phyloP scores from a whole-genome alignment of 2,329 filamentous ascomycete species.

The Thelonectria discophora region DNA sequence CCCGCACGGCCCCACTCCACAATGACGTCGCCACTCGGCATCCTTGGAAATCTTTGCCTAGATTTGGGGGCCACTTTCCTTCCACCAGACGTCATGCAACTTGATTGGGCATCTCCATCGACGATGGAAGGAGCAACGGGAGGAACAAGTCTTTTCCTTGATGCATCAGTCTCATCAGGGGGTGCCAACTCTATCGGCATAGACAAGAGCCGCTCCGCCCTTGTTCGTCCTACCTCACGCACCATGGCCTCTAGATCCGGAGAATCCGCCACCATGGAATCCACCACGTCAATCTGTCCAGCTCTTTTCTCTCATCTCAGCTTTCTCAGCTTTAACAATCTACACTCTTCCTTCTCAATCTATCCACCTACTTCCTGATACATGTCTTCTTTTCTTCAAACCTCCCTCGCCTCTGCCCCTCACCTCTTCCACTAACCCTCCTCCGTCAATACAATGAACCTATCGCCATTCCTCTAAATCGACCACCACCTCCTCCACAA shows the following conservation, averaged over 20 bases:
- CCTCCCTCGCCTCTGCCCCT: neutral
- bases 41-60: constrained; percentile 10
- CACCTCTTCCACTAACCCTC: neutral
- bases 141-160: neutral
- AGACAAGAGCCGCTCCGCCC: neutral
- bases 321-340: neutral
- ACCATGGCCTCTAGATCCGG: constrained; percentile 12
- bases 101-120: neutral
- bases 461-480: neutral
- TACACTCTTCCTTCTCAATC: neutral
- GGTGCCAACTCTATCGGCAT: neutral
- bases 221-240: constrained; percentile 12
- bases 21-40: constrained; percentile 16
- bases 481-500: constrained; percentile 23
- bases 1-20: constrained; percentile 12
- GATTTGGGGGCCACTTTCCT: neutral
- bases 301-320: neutral
- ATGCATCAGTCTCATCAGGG: neutral
- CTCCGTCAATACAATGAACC: constrained; percentile 13
- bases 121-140: neutral
- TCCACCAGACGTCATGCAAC: neutral
- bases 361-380: neutral
- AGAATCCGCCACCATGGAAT: constrained; percentile 20
- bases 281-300: neutral
- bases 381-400: too few species aligned